Evolutionary conservation across 306 rosid species (phyloP), one percentile per base, ranked within the genome.

Genomic region (Nissolia schottii): DNA sequence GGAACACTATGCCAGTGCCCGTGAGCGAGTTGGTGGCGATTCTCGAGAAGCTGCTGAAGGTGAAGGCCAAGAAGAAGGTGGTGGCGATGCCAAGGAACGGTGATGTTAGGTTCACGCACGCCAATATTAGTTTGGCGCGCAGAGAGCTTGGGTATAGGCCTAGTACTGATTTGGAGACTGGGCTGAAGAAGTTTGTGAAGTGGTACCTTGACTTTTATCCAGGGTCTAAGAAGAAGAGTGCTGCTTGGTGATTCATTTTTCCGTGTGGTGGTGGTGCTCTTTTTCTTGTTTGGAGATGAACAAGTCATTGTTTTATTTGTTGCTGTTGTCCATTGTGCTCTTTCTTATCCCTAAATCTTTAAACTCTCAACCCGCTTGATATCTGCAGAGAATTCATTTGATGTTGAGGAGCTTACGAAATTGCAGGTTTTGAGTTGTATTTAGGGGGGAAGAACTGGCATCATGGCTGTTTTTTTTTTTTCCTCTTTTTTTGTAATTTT

Each of bases 61-160:
- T 87, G 12, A 89, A 88, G 78, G 98, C 96, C 0, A 92, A 86
- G 81, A 89, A 50, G 85, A 86, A 80, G 68, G 77, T 90, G 53
- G 15, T 83, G 70, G 82, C 89, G 1, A 82, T 92, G 96, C 98
- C 96, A 0, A 77, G 90, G 25, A 92, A 92, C 79, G 98, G 98
- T 2, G 96, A 92, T 80, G 98, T 90, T 32, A 89, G 64, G 66
- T 88, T 86, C 23, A 92, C 98, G 0, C 98, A 92, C 76, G 96
- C 98, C 0, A 92, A 92, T 80, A 85, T 92, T 61, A 89, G 88
- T 74, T 74, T 85, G 62, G 96, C 96, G 4, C 78, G 82, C 13
- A 80, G 53, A 79, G 89, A 92, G 71, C 85, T 92, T 51, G 87
- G 89, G 8, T 92, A 92, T 49, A 78, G 83, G 73, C 98, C 96